Base-by-base conservation (phyloP, 2,329 filamentous ascomycete species). In the Emmonsia crescens region DNA sequence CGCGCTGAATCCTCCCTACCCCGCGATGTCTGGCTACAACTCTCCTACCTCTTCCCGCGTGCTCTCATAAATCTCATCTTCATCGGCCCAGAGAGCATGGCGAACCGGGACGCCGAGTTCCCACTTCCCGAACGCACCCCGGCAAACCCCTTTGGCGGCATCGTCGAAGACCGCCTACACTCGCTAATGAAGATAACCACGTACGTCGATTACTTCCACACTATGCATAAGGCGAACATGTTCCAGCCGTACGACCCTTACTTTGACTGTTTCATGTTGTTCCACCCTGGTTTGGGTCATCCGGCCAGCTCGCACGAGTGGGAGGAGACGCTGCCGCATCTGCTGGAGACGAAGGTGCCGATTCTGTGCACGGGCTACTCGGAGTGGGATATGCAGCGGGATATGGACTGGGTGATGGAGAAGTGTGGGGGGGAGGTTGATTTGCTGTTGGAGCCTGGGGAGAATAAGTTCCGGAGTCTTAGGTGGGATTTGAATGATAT, bases 121-220 rank as follows among this genome's bases (percentile, higher is more conserved):
- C 94, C 94, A 0, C 82, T 97, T 1, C 94, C 95, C 1, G 84
- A 89, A 67, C 86, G 92, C 61, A 96, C 91, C 1, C 80, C 92
- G 0, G 78, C 80, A 10, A 99, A 99, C 72, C 94, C 94, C 0
- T 99, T 92, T 68, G 94, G 94, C 49, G 90, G 89, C n/a, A 83
- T 99, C 59, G 85, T 96, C 16, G 95, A 99, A 77, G 93, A 96
- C 74, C 86, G 93, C 59, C 82, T 99, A 9, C 90, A 88, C 72
- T 86, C 88, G 61, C 87, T 88, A 67, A 86, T 97, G 85, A 99
- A 99, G 80, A 96, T 99, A 71, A 94, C 88, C 74, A 99, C 95
- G 0, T 96, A 92, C 70, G 93, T 97, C 59, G 94, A 99, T 69
- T 96, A 99, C 78, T 99, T 95, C 79, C 93, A 99, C 76, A 97